These are phyloP conservation scores for Blastocladiella britannica DNA, from an alignment of 192 early-diverging fungal genomes.

Conservation along the genomic window DNA sequence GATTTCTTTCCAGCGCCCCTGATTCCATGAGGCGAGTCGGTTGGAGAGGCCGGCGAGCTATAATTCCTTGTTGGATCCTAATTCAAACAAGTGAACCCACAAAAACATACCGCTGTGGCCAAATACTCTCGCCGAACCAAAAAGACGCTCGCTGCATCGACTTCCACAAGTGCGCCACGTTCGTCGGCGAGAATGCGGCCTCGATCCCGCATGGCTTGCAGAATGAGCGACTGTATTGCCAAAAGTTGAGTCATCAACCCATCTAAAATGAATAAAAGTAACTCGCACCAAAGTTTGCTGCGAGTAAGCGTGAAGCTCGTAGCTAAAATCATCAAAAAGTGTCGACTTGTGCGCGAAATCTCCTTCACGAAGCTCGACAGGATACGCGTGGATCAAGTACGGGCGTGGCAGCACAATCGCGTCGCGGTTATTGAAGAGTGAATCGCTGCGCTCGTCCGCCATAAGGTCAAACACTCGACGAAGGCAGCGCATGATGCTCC, in stretches of 20 bases:
- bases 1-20: neutral
- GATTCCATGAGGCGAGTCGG: neutral
- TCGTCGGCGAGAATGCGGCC: too few relatives aligned
- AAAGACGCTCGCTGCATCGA: too few relatives aligned
- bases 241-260: too few relatives aligned
- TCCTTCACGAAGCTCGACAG: neutral
- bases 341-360: neutral
- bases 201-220: too few relatives aligned
- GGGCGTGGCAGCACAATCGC: neutral
- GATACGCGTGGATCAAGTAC: neutral
- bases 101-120: neutral
- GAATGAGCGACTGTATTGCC: too few relatives aligned
- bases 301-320: too few relatives aligned
- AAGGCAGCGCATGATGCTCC: neutral
- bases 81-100: too few relatives aligned
- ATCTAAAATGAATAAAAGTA: too few relatives aligned
- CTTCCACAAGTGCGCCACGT: too few relatives aligned
- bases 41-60: neutral
- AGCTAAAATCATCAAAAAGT: neutral
- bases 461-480: neutral
- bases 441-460: neutral
- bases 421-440: neutral
- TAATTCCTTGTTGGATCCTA: too few relatives aligned
- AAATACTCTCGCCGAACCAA: neutral
- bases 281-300: too few relatives aligned